These are phyloP conservation scores for Castanopsis chinensis DNA, from an alignment of 306 rosid genomes.

Conservation along the genomic window DNA sequence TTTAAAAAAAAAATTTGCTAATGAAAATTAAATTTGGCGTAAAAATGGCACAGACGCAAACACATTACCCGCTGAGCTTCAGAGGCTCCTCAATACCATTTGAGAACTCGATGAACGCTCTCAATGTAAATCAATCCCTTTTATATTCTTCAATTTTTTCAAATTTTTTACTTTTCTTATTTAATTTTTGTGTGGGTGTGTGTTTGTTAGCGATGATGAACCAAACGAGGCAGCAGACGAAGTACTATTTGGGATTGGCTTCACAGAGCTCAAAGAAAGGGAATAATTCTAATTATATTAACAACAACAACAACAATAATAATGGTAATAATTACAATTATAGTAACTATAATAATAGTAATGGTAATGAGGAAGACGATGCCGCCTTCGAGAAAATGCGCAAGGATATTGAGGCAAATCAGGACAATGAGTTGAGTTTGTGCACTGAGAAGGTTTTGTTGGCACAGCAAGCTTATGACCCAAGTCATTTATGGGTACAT, in stretches of 20 bases:
- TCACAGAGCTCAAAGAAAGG: constrained; percentile 82
- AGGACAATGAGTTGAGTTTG: constrained; percentile 81
- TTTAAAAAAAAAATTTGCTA: neutral
- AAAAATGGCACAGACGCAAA: constrained; percentile 56
- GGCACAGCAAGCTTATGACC: constrained; percentile 94
- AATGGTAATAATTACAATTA: neutral
- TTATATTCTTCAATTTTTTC: neutral
- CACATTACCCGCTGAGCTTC: constrained; percentile 96
- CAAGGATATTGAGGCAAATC: constrained; percentile 73
- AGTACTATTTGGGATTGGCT: constrained; percentile 77
- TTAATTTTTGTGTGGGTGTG: neutral
- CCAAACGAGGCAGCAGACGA: constrained; percentile 91
- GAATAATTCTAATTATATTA: constrained; percentile 1
- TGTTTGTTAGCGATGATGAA: constrained; percentile 79
- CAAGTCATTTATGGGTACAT: too few relatives aligned
- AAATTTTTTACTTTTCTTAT: neutral
- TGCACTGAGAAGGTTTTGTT: constrained; percentile 94
- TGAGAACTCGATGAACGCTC: constrained; percentile 97
- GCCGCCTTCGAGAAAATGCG: constrained; percentile 66
- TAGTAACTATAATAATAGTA: constrained; percentile 11
- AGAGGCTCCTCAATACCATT: constrained; percentile 86
- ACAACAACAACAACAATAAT: neutral
- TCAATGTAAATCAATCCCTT: constrained; percentile 52
- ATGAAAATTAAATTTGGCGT: neutral
- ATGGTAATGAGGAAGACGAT: constrained; percentile 57